Percentiles rank a stretch among this genome's conserved stretches.
Conservation (phyloP, 495 filamentous ascomycete genomes). For the Trichocladium uniseriatum region DNA sequence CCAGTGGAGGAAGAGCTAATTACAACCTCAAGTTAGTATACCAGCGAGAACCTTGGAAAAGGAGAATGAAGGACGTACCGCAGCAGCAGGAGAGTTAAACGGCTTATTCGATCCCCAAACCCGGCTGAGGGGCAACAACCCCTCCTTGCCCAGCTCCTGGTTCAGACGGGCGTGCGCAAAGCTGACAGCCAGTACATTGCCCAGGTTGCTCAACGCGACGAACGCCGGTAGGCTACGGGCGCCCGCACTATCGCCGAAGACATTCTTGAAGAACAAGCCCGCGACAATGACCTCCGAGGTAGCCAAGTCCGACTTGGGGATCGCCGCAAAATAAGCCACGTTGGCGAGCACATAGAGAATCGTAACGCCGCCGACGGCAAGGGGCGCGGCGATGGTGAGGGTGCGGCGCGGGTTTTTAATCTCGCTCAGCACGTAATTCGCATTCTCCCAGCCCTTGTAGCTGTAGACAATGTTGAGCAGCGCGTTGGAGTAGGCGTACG, state of each 20-base stretch:
- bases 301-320: constrained; percentile 41
- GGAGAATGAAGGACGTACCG: background rate
- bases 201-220: constrained; percentile 46
- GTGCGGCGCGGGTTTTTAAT: constrained; percentile 52
- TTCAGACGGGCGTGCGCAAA: constrained; percentile 54
- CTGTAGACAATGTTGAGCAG: constrained; percentile 43
- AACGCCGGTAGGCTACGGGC: constrained; percentile 40
- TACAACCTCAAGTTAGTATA: background rate
- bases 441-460: constrained; percentile 39
- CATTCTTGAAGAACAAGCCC: constrained; percentile 40
- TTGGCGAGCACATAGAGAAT: constrained; percentile 57
- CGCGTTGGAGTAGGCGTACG: constrained; percentile 41
- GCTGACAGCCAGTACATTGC: constrained; percentile 43
- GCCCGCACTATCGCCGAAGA: constrained; percentile 32
- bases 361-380: constrained; percentile 48
- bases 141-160: constrained; percentile 59
- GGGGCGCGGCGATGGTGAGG: constrained; percentile 50
- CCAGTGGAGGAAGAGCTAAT: constrained; percentile 38
- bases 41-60: background rate
- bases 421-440: constrained; percentile 48
- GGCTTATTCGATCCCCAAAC: constrained; percentile 26
- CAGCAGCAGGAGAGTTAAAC: constrained; percentile 7
- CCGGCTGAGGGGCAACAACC: constrained; percentile 50
- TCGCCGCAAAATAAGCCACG: constrained; percentile 48
- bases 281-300: constrained; percentile 37